Percentiles rank a stretch among this genome's conserved stretches.
phyloP scores from a whole-genome alignment of 2,329 filamentous ascomycete species.

The Thermoascus crustaceus region DNA sequence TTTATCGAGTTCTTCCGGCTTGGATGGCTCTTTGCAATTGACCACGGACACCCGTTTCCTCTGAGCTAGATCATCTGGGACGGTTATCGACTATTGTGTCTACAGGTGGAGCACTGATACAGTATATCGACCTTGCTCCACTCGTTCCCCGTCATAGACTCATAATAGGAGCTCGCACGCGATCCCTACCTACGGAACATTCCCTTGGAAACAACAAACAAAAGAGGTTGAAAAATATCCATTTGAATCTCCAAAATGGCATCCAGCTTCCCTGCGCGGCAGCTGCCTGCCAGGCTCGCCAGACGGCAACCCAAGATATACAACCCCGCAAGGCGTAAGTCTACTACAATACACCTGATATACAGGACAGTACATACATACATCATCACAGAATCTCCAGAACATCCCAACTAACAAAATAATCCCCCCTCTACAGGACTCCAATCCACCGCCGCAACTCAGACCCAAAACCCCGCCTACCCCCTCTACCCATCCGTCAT shows the following conservation, averaged over 20 bases:
- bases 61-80: no score
- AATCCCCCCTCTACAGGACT: conserved; percentile 19
- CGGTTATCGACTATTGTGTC: no score
- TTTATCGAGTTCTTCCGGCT: no score
- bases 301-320: conserved; percentile 25
- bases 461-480: conserved; percentile 37
- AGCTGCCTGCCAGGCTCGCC: conserved; percentile 26
- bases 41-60: no score
- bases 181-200: no score
- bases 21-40: no score
- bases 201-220: no score
- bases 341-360: conserved; percentile 8
- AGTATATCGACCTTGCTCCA: no score
- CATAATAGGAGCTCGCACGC: no score
- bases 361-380: neutral
- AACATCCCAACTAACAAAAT: conserved; percentile 7
- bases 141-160: no score
- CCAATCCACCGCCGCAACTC: conserved; percentile 25
- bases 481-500: conserved; percentile 66
- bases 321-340: conserved; percentile 28
- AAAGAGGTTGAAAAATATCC: neutral
- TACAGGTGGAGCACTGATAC: no score
- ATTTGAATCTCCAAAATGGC: conserved; percentile 21
- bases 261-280: conserved; percentile 23
- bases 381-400: neutral